Evolutionary conservation across 805 yeast species (phyloP), one percentile per base, ranked within the genome.

Genomic region (Candida yuanshanica): DNA sequence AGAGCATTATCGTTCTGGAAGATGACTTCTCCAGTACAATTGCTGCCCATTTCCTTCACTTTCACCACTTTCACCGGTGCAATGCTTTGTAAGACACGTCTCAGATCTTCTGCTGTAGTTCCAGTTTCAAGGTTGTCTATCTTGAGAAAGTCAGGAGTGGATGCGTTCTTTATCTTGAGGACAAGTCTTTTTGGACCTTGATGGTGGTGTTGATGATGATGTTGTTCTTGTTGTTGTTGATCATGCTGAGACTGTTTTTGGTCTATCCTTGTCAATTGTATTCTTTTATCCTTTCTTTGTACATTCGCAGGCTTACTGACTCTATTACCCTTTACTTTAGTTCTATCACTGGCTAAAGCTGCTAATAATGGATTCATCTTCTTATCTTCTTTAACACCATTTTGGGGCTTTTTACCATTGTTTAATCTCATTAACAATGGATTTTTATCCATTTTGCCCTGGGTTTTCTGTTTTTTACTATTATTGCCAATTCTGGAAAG

Each of bases 11-110:
- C 57, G 22, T 62, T 51, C 2, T 42, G 42, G 42, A 67, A 58
- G 42, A 54, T 51, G 5, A 69, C 59, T 37, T 66, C 66, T 2
- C 71, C 72, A 6, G 58, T 11, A 7, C 17, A n/a, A 9, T 27
- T 27, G 14, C 16, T 16, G 10, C 31, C 31, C 14, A 18, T 27
- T 11, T 1, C 66, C 55, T 41, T 52, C 55, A 5, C 64, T 44
- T 11, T 41, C 43, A 3, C 52, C 47, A 22, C 59, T 47, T 3
- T 37, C 34, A 3, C 64, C 58, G 10, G 60, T 41, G 23, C 35
- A 10, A 61, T 41, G 20, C 33, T 32, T 4, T 51, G 43, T 37
- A 63, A 41, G 5, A 59, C 61, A 3, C 43, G 35, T 21, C 32
- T 39, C n/a, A 66, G 47, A 37, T 65, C 68, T 5, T 43, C 37